A percentile compares a stretch with the other conserved stretches of the same genome.
Evolutionary conservation across 805 yeast species (phyloP).

Genomic region (Pichia thaimueangensis): DNA sequence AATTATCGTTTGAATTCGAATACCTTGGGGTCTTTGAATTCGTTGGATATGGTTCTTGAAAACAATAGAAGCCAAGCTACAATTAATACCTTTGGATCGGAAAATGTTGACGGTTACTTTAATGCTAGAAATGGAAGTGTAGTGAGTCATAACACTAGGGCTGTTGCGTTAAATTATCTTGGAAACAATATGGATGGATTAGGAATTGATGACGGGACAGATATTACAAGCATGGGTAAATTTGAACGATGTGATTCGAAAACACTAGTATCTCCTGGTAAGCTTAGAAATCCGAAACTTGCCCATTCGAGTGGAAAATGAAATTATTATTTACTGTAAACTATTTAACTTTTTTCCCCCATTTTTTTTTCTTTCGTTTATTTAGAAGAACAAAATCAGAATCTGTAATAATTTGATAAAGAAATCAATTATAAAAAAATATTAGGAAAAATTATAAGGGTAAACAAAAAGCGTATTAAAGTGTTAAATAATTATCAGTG

Average conservation of each 20-base stretch:
- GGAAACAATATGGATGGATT: constrained; percentile 4
- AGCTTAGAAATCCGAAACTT: background rate
- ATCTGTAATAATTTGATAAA: too few relatives aligned
- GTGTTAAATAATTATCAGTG: too few relatives aligned
- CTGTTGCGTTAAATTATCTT: constrained; percentile 3
- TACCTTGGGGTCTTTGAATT: constrained; percentile 3
- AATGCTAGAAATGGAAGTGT: background rate
- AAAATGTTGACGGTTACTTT: background rate
- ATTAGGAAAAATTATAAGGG: too few relatives aligned
- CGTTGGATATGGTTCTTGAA: constrained; percentile 2
- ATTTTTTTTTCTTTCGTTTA: too few relatives aligned
- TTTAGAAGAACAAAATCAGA: too few relatives aligned
- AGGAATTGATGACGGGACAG: constrained; percentile 6
- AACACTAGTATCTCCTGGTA: too few relatives aligned
- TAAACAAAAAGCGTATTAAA: too few relatives aligned
- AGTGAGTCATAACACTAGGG: background rate
- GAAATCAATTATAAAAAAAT: too few relatives aligned
- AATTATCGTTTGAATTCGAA: background rate
- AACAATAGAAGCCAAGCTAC: constrained; percentile 3
- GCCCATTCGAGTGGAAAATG: too few relatives aligned
- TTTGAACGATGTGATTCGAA: too few relatives aligned
- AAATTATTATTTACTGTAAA: too few relatives aligned
- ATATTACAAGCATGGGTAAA: constrained; percentile 7
- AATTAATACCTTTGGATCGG: background rate
- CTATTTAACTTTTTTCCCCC: too few relatives aligned